These are phyloP conservation scores for Claviceps spartinae DNA, from an alignment of 2,329 filamentous ascomycete species.

Conservation along the genomic window DNA sequence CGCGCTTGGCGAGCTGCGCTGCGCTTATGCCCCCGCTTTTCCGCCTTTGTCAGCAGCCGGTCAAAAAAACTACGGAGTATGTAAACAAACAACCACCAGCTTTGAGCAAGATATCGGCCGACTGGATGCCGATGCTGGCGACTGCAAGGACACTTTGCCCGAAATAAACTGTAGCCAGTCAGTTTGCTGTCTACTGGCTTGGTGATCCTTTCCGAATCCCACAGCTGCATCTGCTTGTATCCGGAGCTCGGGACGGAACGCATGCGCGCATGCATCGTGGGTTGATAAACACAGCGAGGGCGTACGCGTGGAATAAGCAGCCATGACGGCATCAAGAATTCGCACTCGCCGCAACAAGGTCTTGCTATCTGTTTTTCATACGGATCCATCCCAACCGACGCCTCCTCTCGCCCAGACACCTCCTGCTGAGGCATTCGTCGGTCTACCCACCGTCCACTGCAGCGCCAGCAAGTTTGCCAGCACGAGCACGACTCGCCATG, in stretches of 20 bases:
- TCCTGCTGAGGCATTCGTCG: constrained; percentile 33
- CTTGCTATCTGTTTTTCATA: constrained; percentile 43
- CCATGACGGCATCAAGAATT: constrained; percentile 30
- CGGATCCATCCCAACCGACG: constrained; percentile 35
- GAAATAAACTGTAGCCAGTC: not conserved
- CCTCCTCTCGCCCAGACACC: constrained; percentile 27
- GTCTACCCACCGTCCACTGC: constrained; percentile 16
- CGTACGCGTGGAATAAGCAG: not conserved
- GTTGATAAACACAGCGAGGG: not conserved
- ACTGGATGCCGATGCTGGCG: not conserved
- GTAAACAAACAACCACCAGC: not conserved
- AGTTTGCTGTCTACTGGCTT: not conserved
- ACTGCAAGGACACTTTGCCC: not conserved
- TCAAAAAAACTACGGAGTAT: not conserved
- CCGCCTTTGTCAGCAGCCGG: constrained; percentile 1
- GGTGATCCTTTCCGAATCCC: not conserved
- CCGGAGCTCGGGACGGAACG: not conserved
- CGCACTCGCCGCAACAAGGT: constrained; percentile 34
- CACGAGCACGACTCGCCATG: constrained; percentile 5
- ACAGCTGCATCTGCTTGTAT: not conserved
- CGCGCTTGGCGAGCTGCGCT: constrained; percentile 3
- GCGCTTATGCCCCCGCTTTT: constrained; percentile 2
- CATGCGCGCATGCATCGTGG: not conserved
- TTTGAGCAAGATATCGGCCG: not conserved
- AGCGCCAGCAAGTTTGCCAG: constrained; percentile 7